Base-by-base conservation (phyloP, 306 rosid genomes). In the Cercis canadensis region DNA sequence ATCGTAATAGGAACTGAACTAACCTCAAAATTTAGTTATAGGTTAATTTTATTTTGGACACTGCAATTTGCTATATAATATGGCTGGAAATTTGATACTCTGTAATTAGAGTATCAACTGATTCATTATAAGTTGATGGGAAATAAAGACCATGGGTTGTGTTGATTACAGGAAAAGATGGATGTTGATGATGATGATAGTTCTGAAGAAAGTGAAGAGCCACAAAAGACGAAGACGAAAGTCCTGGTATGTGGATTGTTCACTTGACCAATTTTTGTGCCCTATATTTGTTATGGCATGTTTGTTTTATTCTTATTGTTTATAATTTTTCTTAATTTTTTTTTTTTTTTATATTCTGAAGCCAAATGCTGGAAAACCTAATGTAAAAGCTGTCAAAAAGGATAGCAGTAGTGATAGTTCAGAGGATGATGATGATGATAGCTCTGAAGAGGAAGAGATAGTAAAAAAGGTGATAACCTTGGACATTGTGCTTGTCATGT, bases 141-240 rank as follows among this genome's bases (percentile, higher is more conserved):
- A n/a, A n/a, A n/a, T n/a, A n/a, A n/a, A n/a, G n/a, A n/a, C n/a
- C n/a, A n/a, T n/a, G n/a, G n/a, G n/a, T 13, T 52, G 39, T 59
- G 2, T 45, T 46, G 19, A 58, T 11, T 5, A 8, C 81, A 83
- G 85, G 79, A 64, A 7, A 78, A 86, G 19, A 83, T 83, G 87
- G 83, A 84, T 15, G 21, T 84, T 18, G 91, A 87, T 0, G 70
- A n/a, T 71, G 85, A 73, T 15, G 83, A 67, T 32, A 79, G 84
- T 52, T 87, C 90, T 72, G 87, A 83, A 13, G 86, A 85, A 56
- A 65, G 70, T 61, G 81, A 79, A 9, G 88, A 87, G 70, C 87
- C 84, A 4, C 75, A 62, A 58, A 24, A 40, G 67, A 84, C 78
- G 41, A 87, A 84, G 71, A 79, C 43, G 9, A 72, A 84, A 31